phyloP scores from a whole-genome alignment of 148 eudicot genomes.

The Nepenthes gracilis region DNA sequence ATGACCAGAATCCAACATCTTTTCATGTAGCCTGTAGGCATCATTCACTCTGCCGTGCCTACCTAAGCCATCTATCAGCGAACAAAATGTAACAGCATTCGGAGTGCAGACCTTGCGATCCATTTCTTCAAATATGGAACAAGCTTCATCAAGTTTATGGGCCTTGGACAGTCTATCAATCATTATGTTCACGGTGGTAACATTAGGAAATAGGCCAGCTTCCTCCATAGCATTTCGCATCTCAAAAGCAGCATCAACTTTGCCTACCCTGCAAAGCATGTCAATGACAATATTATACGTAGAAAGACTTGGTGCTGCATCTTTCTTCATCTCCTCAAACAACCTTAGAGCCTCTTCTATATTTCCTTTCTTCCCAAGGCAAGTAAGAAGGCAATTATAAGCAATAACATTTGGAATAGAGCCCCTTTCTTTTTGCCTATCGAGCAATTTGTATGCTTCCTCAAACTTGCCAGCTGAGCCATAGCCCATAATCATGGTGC shows the following conservation, averaged over 20 bases:
- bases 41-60: conserved; percentile 73
- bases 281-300: conserved; percentile 80
- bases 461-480: conserved; percentile 78
- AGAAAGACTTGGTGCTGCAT: conserved; percentile 60
- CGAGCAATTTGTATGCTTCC: conserved; percentile 69
- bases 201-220: conserved; percentile 62
- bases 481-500: conserved; percentile 96
- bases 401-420: conserved; percentile 87
- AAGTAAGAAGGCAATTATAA: conserved; percentile 76
- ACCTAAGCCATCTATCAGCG: conserved; percentile 85
- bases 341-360: conserved; percentile 58
- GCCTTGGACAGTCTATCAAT: conserved; percentile 74
- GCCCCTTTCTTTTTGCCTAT: conserved; percentile 76
- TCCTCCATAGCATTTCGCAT: conserved; percentile 58
- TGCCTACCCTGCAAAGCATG: conserved; percentile 59
- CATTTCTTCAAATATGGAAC: conserved; percentile 59
- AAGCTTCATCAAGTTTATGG: conserved; percentile 67
- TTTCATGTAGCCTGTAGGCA: conserved; percentile 72
- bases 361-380: conserved; percentile 66
- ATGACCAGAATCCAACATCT: conserved; percentile 66
- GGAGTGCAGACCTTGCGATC: conserved; percentile 73
- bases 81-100: conserved; percentile 61
- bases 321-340: conserved; percentile 69
- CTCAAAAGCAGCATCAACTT: conserved; percentile 59
- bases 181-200: conserved; percentile 76